Evolutionary conservation across 352 stramenopile genomes (phyloP), one percentile per base, ranked within the genome.

Genomic region (Elongisporangium undulatum): DNA sequence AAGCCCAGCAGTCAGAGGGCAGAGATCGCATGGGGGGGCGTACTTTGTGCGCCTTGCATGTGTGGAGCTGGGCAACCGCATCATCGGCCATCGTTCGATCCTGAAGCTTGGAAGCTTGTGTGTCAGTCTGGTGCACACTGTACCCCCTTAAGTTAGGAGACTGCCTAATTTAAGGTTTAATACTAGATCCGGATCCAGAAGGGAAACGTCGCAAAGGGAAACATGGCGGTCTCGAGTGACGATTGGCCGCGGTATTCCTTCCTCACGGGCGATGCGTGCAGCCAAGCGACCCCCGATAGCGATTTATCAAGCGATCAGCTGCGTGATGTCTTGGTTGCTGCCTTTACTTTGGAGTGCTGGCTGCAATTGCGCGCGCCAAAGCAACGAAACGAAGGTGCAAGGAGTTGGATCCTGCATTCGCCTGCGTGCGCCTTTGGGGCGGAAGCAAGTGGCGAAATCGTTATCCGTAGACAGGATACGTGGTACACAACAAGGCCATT

Each of bases 171-270:
- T 45, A 45, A 45, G 13, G 34, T 45, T 9, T 45, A n/a, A n/a
- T n/a, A n/a, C n/a, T n/a, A n/a, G n/a, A n/a, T 17, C 2, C 13
- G 10, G 34, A 45, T 45, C 34, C 13, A 45, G 4, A 38, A 38
- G 26, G 26, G 26, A 45, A 45, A 45, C 34, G 34, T 12, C 34
- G 34, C 34, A 15, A 45, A 45, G 34, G 12, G 34, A 9, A 45
- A 45, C 4, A 80, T 80, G 69, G 64, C 60, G 38, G 58, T 81
- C 21, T 58, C 63, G n/a, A 77, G 67, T 39, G 62, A 69, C 51
- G 69, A 76, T 52, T 67, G 64, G 62, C 67, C 72, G 54, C 69
- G 65, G 26, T 78, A 70, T 70, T 81, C 72, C 13, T 63, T 78
- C 2, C 57, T 72, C 48, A 57, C 63, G 0, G 72, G 67, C 20